A percentile compares a stretch with the other conserved stretches of the same genome.
These are phyloP conservation scores for Cucurbita maxima DNA, from an alignment of 306 rosid genomes.

Conservation along the genomic window DNA sequence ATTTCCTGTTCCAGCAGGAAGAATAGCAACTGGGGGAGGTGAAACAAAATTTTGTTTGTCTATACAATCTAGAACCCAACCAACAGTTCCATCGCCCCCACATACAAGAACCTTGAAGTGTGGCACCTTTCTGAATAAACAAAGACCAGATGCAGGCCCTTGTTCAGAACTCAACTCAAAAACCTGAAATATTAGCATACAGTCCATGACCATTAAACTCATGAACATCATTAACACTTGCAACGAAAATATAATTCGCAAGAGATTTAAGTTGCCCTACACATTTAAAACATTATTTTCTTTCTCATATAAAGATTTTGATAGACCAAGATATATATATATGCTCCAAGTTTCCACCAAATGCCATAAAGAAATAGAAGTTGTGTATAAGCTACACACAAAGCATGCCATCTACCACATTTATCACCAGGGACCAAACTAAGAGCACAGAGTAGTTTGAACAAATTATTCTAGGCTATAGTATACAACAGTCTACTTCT, in stretches of 20 bases:
- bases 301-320: neutral
- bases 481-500: neutral
- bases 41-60: conserved; percentile 90
- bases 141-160: conserved; percentile 83
- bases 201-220: neutral
- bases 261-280: neutral
- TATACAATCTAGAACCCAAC: conserved; percentile 87
- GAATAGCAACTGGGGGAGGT: conserved; percentile 98
- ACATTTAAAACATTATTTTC: neutral
- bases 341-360: neutral
- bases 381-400: neutral
- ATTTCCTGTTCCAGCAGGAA: conserved; percentile 98
- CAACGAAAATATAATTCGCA: neutral
- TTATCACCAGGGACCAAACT: neutral
- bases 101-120: conserved; percentile 93
- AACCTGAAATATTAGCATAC: conserved; percentile 26
- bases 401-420: neutral
- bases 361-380: neutral
- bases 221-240: neutral
- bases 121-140: conserved; percentile 82
- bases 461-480: neutral
- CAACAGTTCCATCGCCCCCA: conserved; percentile 98
- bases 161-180: conserved; percentile 81
- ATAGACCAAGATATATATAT: too few species aligned
- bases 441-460: neutral